Evolutionary conservation across 1,139 yeast species (phyloP), one percentile per base, ranked within the genome.

Genomic region (Kodamaea sp.): DNA sequence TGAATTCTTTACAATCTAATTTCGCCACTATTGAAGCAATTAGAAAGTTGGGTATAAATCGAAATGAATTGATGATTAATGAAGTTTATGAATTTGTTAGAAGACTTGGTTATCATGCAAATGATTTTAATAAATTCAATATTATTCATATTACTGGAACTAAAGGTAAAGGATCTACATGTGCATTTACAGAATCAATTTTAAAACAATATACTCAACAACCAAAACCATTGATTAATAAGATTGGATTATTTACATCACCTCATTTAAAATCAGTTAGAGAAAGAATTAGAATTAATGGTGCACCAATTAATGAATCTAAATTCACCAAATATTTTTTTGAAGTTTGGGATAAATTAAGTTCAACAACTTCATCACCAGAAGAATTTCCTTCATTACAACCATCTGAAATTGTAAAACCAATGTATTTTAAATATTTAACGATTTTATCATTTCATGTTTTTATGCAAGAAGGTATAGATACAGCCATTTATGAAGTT

Each of bases 121-220:
- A 62, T 3, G 95, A 84, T 46, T 81, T 87, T 55, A 79, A 89
- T 60, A 73, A 64, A 43, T 63, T 94, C 53, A 89, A 90, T 51
- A 75, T 89, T 4, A 75, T 94, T 35, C 98, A 94, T 56, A 84
- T 94, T 27, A 90, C 99, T 0, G 99, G 99, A 23, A 94, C 99
- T 2, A 94, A 94, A 61, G 99, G 99, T 8, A 94, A 94, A 64
- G 99, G 99, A 1, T 89, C 97, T 1, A 90, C 97, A 0, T 92
- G 97, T 65, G 97, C 98, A 0, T 94, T 94, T 58, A 79, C 90
- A 2, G 88, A 87, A 53, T 81, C 94, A 3, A 88, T 92, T 34
- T 63, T 94, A 44, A 58, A 65, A 10, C 89, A 87, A 54, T 88
- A 86, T 54, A 39, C 37, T 9, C 32, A 15, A 27, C 22, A 8